Base-by-base conservation (phyloP, 2,329 filamentous ascomycete species). In the Sporothrix protearum region DNA sequence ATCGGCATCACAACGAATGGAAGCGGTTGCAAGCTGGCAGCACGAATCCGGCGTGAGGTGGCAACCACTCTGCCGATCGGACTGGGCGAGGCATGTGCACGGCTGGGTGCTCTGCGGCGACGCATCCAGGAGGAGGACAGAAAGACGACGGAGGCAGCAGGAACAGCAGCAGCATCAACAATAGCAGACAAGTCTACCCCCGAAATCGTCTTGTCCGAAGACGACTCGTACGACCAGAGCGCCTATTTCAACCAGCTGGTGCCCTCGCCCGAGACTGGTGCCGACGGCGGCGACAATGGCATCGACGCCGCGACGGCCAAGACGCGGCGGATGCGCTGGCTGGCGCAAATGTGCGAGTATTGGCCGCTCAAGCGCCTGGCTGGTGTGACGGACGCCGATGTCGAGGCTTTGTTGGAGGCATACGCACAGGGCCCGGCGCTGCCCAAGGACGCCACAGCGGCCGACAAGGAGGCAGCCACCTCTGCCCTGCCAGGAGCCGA, bases 331-430 rank as follows among this genome's bases (percentile, higher is more conserved):
- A 94, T 97, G 85, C 88, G 96, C 72, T 99, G 96, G 96, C 85
- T 99, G 1, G 89, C 92, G 25, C 96, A 99, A 79, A 93, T 99
- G 69, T 99, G 96, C 85, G 96, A 99, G 83, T 99, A 99, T 82
- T 99, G 96, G 96, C 94, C 96, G 1, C 85, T 99, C 33, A 90
- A 89, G 74, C 88, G 92, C 22, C 86, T 99, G 1, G 93, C 94
- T 8, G 85, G 86, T 53, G 91, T 98, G 74, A 91, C 87, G 3
- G 93, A 97, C 77, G 86, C 86, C 9, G 94, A 98, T 76, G 89
- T 97, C 7, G 88, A 92, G 19, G 80, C 82, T 14, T 88, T 98
- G 0, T 85, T 99, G n/a, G 83, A 87, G 74, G 89, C 92, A 2
- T 97, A 97, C 77, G 33, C 61, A 9, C 33, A 68, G 22, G 82